Evolutionary conservation across 495 filamentous ascomycete species (phyloP), one percentile per base, ranked within the genome.

Genomic region (Letharia lupina): DNA sequence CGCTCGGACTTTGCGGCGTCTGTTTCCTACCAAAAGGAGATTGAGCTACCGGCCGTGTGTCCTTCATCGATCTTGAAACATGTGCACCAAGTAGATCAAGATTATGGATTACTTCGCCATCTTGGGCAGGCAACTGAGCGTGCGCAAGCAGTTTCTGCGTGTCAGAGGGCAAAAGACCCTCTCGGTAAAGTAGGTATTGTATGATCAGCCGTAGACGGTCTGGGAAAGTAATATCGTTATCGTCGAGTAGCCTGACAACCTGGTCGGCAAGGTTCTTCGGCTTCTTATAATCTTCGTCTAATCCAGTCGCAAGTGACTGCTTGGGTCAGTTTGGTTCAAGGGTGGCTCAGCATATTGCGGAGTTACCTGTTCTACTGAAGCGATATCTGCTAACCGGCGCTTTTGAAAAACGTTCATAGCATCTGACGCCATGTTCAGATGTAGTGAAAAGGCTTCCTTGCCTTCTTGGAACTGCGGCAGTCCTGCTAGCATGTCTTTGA

Each of bases 381-480:
- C 93, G 65, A 97, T 81, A 71, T 98, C 95, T 52, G 86, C 81
- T 8, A 98, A 81, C 70, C 96, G 96, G 69, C 86, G 83, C 28
- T 84, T 77, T 71, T 96, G 86, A 70, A 98, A 98, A 54, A 87
- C 82, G 65, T 89, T 90, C 94, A 98, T 97, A 68, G 91, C 93
- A 71, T 96, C 93, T 72, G 96, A 89, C n/a, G 94, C 95, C 94
- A 98, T 98, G 68, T 84, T 93, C 20, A 98, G 79, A 75, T 98
- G 94, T 41, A 98, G 80, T 0, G 94, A 93, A 73, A 98, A 98
- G 44, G 91, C 89, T 73, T 96, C 89, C 76, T 98, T 96, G 77
- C 93, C 89, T 73, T 91, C 88, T 65, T 95, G 91, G 72, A 95
- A 98, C 71, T 98, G 91, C 35, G 92, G 91, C 65, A 98, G 79